These are phyloP conservation scores for Fragaria ananassa DNA, from an alignment of 306 rosid genomes.

Conservation along the genomic window DNA sequence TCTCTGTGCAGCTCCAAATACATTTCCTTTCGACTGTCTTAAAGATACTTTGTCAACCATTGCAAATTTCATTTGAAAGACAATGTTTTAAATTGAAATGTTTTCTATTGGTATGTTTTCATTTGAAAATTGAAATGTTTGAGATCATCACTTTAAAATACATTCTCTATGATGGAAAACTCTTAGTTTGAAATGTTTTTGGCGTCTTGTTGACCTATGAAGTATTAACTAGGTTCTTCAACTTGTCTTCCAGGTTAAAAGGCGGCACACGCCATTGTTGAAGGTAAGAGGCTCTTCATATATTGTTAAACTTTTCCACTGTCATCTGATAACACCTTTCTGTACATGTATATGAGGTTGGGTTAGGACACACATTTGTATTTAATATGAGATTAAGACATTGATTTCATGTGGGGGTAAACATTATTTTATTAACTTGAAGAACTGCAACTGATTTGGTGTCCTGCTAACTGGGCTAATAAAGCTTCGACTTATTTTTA, in stretches of 20 bases:
- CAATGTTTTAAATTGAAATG: too few species aligned
- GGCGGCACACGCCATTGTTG: slow-evolving; percentile 70
- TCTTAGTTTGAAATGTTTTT: not conserved
- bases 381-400: not conserved
- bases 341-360: not conserved
- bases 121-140: too few species aligned
- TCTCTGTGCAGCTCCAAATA: not conserved
- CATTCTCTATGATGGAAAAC: not conserved
- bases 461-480: not conserved
- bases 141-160: not conserved
- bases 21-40: not conserved
- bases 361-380: not conserved
- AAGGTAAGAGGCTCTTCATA: slow-evolving; percentile 57
- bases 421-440: not conserved
- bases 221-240: slow-evolving; percentile 31
- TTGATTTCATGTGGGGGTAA: not conserved
- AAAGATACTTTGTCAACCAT: not conserved
- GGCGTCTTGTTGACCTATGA: not conserved
- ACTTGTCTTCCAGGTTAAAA: slow-evolving; percentile 65
- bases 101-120: too few species aligned
- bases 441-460: not conserved
- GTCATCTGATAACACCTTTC: not conserved
- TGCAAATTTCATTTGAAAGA: not conserved
- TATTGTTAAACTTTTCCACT: slow-evolving; percentile 2
- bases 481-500: not conserved